Evolutionary conservation across 257 asterid genomes (phyloP), one percentile per base, ranked within the genome.

Genomic region (Solanum piurae): DNA sequence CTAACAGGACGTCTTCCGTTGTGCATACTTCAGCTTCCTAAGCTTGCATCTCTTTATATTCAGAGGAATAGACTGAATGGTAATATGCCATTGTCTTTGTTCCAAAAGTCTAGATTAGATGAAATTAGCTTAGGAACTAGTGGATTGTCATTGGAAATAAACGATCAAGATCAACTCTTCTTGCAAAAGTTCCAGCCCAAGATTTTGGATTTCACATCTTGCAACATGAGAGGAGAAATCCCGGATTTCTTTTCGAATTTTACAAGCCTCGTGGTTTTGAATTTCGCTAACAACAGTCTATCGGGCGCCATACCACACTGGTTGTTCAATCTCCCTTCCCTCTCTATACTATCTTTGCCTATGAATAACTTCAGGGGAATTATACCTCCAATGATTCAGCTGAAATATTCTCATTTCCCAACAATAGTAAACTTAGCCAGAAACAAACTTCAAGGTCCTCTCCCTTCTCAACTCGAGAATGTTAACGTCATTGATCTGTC

Each of bases 281-380:
- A 42, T 79, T 75, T 86, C 1, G 73, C 71, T 42, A 86, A 86
- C 49, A 86, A 86, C 33, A 86, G 83, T 68, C 8, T 86, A 69
- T 86, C 88, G 1, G 88, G 88, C 0, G 10, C 29, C 62, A 86
- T 86, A 49, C 88, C 88, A 25, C 42, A 82, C 16, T 86, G 88
- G 86, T 55, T 86, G 40, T 86, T 86, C 88, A 86, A 86, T 72
- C 88, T 86, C 33, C 88, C 88, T 5, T 9, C 72, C 44, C 85
- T 86, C 4, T 29, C 74, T 75, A 18, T 73, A 60, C 44, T 86
- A 66, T 23, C 77, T 52, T 83, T 86, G 52, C 66, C 86, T 10
- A 73, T 74, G 88, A 86, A 86, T 83, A 86, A 34, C 74, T 83
- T 86, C 71, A 29, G 37, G 16, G 88, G 85, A 37, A 2, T n/a